These are phyloP conservation scores for Euphorbia peplus DNA, from an alignment of 345 rosid species.

Conservation along the genomic window DNA sequence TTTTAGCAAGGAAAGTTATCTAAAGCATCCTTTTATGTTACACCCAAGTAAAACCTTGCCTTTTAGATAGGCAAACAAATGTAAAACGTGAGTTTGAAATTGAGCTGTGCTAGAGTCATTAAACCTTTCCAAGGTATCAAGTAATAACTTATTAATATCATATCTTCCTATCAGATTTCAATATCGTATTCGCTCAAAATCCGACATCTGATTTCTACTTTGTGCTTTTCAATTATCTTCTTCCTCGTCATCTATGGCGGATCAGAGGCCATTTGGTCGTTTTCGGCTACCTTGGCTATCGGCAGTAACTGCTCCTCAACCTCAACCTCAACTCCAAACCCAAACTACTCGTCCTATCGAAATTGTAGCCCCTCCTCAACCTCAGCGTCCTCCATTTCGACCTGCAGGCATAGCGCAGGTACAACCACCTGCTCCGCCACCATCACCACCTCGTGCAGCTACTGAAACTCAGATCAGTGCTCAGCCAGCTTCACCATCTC, in stretches of 20 bases:
- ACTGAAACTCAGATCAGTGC: conserved; percentile 10
- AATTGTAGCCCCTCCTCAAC: conserved; percentile 34
- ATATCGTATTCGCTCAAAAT: not conserved
- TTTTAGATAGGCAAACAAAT: conserved; percentile 24
- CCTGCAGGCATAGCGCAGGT: conserved; percentile 39
- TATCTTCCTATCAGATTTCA: not conserved
- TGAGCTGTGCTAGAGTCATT: not conserved
- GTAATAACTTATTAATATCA: conserved; percentile 21
- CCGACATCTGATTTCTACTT: not conserved
- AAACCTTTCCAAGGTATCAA: conserved; percentile 40
- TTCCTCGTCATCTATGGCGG: conserved; percentile 33
- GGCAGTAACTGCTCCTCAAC: conserved; percentile 28
- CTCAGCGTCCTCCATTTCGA: conserved; percentile 45
- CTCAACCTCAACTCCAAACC: conserved; percentile 19
- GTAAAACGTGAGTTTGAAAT: conserved; percentile 19
- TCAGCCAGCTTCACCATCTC: conserved; percentile 30
- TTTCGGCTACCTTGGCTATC: conserved; percentile 62
- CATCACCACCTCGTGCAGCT: conserved; percentile 16
- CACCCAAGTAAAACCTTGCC: conserved; percentile 14
- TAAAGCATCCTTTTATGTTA: conserved; percentile 19
- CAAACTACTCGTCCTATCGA: conserved; percentile 24
- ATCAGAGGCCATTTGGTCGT: conserved; percentile 41
- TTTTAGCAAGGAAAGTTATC: conserved; percentile 23
- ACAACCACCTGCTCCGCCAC: conserved; percentile 20
- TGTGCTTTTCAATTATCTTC: not conserved